A percentile compares a stretch with the other conserved stretches of the same genome.
These are phyloP conservation scores for Adiantum capillusveneris DNA, from an alignment of 75 land plant species.

Conservation along the genomic window DNA sequence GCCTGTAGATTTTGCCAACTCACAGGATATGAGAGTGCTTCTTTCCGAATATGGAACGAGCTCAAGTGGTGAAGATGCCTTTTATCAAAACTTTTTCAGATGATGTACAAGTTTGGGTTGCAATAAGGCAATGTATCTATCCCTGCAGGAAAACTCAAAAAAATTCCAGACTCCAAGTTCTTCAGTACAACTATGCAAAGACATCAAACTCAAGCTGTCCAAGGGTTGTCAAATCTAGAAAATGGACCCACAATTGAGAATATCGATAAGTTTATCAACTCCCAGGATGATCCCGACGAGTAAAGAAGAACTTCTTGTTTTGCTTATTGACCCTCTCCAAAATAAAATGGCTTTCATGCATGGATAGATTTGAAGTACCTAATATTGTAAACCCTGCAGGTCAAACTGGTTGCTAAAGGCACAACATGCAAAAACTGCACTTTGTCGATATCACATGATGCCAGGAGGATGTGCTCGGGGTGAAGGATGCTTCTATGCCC, in stretches of 20 bases:
- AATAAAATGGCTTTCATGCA: too few species aligned
- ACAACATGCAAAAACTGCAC: constrained; percentile 28
- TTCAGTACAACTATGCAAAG: not conserved
- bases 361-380: too few species aligned
- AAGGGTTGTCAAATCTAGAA: not conserved
- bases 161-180: not conserved
- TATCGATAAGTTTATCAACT: too few species aligned
- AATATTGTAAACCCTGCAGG: not conserved
- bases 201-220: not conserved
- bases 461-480: constrained; percentile 51
- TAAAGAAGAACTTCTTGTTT: too few species aligned
- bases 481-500: constrained; percentile 42
- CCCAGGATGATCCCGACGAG: too few species aligned
- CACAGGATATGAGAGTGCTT: constrained; percentile 39
- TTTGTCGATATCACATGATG: constrained; percentile 40
- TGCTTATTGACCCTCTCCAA: too few species aligned
- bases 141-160: not conserved
- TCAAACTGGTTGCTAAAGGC: constrained; percentile 1
- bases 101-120: too few species aligned
- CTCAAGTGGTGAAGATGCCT: too few species aligned
- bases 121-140: not conserved
- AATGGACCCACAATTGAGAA: too few species aligned
- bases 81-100: too few species aligned
- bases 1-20: constrained; percentile 44
- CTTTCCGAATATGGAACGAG: constrained; percentile 7